phyloP scores from a whole-genome alignment of 2,329 filamentous ascomycete genomes.

The Penicillium sp. region DNA sequence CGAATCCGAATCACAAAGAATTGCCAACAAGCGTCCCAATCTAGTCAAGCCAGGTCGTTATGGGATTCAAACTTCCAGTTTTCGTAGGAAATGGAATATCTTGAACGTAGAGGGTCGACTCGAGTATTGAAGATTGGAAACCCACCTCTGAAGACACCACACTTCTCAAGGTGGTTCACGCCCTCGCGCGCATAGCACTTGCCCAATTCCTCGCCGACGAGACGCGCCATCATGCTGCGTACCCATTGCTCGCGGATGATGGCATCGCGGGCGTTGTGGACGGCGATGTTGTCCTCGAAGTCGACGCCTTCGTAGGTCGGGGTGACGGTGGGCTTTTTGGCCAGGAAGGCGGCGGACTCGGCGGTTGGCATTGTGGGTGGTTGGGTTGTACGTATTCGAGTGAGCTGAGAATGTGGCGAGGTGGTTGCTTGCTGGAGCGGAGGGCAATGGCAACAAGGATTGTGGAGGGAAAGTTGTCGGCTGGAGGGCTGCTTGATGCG shows the following conservation, averaged over 20 bases:
- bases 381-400: neutral
- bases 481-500: slow-evolving; percentile 13
- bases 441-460: slow-evolving; percentile 5
- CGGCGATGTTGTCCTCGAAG: slow-evolving; percentile 62
- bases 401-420: neutral
- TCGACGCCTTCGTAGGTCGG: slow-evolving; percentile 67
- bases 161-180: slow-evolving; percentile 68
- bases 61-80: rapidly evolving
- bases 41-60: neutral
- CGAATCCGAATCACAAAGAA: no score
- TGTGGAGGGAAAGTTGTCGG: slow-evolving; percentile 5
- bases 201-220: slow-evolving; percentile 65
- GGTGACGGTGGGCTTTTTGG: slow-evolving; percentile 64
- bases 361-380: slow-evolving; percentile 59
- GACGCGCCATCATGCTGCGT: slow-evolving; percentile 65
- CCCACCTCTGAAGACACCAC: slow-evolving; percentile 63
- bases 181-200: slow-evolving; percentile 66
- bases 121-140: slow-evolving; percentile 12
- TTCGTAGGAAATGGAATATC: neutral
- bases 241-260: slow-evolving; percentile 69
- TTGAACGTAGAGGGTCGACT: neutral
- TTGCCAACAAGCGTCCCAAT: neutral
- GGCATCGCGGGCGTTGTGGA: slow-evolving; percentile 64
- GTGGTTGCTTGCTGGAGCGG: neutral
- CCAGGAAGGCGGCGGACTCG: slow-evolving; percentile 63